These are phyloP conservation scores for Leishmania tropica DNA, from an alignment of 208 protist genomes.

Conservation along the genomic window DNA sequence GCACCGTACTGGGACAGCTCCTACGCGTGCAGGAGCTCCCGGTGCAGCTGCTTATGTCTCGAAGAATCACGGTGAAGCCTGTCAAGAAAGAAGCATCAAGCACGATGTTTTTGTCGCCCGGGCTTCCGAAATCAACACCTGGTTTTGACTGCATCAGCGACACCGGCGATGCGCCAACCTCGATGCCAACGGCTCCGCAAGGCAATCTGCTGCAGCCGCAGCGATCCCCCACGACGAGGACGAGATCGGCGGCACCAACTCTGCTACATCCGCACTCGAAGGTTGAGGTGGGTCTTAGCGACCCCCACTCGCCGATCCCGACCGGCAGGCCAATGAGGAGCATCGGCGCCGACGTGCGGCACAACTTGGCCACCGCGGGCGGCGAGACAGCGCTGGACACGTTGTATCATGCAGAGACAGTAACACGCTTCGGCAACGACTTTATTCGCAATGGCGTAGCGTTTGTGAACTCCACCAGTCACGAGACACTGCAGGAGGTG, in stretches of 20 bases:
- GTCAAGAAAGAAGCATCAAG: constrained; percentile 10
- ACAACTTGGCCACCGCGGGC: background rate
- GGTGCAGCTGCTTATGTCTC: constrained; percentile 41
- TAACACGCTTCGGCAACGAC: constrained; percentile 77
- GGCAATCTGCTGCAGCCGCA: constrained; percentile 26
- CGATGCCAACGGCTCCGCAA: constrained; percentile 2
- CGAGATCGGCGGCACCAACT: background rate
- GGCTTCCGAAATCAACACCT: background rate
- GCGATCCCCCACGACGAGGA: constrained; percentile 2
- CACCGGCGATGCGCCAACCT: background rate
- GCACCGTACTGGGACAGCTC: constrained; percentile 66
- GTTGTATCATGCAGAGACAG: constrained; percentile 56
- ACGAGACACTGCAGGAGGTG: constrained; percentile 47
- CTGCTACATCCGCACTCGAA: constrained; percentile 23
- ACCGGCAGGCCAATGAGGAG: constrained; percentile 2
- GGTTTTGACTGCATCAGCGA: background rate
- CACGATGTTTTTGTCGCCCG: background rate
- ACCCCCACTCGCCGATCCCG: constrained; percentile 1
- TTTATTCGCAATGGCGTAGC: constrained; percentile 83
- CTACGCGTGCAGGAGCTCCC: constrained; percentile 60
- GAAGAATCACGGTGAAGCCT: constrained; percentile 39
- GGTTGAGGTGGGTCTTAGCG: background rate
- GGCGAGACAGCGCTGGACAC: constrained; percentile 41
- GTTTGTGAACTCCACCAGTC: constrained; percentile 43
- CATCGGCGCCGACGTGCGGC: constrained; percentile 1